Conservation (phyloP, 2,329 filamentous ascomycete genomes). For the Ceratocystis colombiana region DNA sequence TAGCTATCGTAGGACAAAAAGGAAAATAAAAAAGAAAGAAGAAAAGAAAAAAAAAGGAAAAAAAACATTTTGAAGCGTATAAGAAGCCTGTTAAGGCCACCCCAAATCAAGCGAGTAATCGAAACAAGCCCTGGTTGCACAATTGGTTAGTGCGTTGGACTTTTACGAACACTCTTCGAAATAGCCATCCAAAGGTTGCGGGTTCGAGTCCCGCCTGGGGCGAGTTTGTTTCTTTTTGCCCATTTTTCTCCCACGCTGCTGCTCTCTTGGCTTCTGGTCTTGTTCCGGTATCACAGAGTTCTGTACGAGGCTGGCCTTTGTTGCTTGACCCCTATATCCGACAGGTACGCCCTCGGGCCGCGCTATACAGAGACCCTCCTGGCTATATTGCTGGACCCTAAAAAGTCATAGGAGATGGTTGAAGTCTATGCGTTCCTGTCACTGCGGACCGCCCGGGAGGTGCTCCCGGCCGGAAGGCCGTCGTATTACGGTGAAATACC, state of each 20-base stretch:
- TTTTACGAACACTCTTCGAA: constrained; percentile 23
- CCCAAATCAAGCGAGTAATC: not conserved
- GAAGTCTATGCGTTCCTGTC: too few relatives aligned
- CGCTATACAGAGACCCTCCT: too few relatives aligned
- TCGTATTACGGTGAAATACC: too few relatives aligned
- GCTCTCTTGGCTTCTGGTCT: not conserved
- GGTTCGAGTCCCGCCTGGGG: constrained; percentile 27
- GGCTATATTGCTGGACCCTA: too few relatives aligned
- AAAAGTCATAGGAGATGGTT: too few relatives aligned
- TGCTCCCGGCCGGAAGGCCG: too few relatives aligned
- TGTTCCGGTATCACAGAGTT: not conserved
- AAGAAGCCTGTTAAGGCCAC: not conserved
- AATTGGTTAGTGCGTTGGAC: constrained; percentile 28
- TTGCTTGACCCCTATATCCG: too few relatives aligned
- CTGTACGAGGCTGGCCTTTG: not conserved
- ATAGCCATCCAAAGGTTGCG: constrained; percentile 27
- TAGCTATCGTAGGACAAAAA: too few relatives aligned
- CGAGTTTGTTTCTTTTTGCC: constrained; percentile 2
- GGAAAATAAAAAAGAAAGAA: not conserved
- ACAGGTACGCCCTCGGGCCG: too few relatives aligned
- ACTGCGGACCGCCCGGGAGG: too few relatives aligned
- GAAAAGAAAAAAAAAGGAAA: too few relatives aligned
- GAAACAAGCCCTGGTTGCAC: constrained; percentile 26
- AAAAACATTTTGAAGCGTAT: not conserved
- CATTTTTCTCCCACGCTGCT: not conserved